phyloP scores from a whole-genome alignment of 192 early-diverging fungal genomes.

The Entomortierella beljakovae region DNA sequence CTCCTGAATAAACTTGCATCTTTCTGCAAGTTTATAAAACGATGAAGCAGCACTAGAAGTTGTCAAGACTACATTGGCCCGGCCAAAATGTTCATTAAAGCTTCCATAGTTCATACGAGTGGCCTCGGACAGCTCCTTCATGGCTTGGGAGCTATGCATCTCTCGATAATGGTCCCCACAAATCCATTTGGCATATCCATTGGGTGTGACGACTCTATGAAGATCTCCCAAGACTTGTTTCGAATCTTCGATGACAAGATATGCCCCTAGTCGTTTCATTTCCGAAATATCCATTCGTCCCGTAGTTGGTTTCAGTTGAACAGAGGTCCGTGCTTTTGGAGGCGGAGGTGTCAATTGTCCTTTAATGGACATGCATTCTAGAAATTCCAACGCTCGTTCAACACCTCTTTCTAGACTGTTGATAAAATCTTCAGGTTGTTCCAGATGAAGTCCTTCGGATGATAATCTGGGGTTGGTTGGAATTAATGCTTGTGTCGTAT shows the following conservation, averaged over 20 bases:
- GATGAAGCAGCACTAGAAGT: slow-evolving; percentile 1
- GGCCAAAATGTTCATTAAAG: slow-evolving; percentile 16
- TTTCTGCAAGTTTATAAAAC: slow-evolving; percentile 32
- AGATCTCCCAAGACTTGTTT: slow-evolving; percentile 18
- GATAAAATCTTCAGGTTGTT: not conserved
- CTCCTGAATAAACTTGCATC: slow-evolving; percentile 17
- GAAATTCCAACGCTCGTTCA: slow-evolving; percentile 4
- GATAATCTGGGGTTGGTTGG: not conserved
- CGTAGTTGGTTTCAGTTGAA: not conserved
- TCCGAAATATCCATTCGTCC: slow-evolving; percentile 14
- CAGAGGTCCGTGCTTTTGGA: not conserved
- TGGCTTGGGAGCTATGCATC: not conserved
- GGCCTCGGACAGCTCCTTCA: slow-evolving; percentile 12
- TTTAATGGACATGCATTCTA: slow-evolving; percentile 1
- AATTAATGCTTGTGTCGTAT: slow-evolving; percentile 18
- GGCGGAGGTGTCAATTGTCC: not conserved
- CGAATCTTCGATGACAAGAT: slow-evolving; percentile 7
- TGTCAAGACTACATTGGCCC: slow-evolving; percentile 9
- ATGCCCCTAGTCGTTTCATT: slow-evolving; percentile 8
- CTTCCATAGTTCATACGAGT: slow-evolving; percentile 14
- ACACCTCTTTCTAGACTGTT: not conserved
- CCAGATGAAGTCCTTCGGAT: not conserved
- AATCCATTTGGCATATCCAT: slow-evolving; percentile 36
- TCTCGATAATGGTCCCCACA: slow-evolving; percentile 35
- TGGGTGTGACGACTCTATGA: slow-evolving; percentile 15